These are phyloP conservation scores for Vaucheria bursata DNA, from an alignment of 352 stramenopile species.

Conservation along the genomic window DNA sequence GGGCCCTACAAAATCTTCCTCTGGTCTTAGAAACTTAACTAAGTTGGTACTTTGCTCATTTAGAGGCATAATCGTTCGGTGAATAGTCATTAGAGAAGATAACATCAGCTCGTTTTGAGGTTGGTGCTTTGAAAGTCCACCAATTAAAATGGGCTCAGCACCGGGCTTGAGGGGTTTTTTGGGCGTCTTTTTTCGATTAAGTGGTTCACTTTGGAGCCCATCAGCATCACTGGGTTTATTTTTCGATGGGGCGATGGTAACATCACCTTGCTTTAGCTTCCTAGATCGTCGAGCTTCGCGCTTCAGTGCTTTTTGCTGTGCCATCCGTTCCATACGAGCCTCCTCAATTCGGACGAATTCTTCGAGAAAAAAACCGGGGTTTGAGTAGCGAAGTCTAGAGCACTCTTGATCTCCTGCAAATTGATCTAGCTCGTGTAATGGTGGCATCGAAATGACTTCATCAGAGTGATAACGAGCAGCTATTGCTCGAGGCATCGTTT, in stretches of 20 bases:
- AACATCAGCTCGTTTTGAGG: no score
- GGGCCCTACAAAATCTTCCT: not conserved
- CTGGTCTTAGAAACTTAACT: not conserved
- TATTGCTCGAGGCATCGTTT: not conserved
- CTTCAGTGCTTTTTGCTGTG: not conserved
- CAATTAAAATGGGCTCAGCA: not conserved
- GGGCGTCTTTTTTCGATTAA: not conserved
- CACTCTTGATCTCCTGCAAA: not conserved
- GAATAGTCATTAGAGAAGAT: not conserved
- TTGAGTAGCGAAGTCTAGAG: not conserved
- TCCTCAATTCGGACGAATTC: not conserved
- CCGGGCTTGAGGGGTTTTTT: not conserved
- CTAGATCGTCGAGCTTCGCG: not conserved
- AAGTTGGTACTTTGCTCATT: not conserved
- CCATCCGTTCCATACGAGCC: slow-evolving; percentile 3
- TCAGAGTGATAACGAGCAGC: not conserved
- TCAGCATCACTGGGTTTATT: not conserved
- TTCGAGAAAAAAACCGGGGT: slow-evolving; percentile 1
- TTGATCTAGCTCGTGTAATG: not conserved
- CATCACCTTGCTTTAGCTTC: not conserved
- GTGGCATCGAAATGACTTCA: not conserved
- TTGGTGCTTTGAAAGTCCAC: no score
- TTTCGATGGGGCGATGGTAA: not conserved
- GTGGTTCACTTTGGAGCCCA: not conserved
- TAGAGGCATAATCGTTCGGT: not conserved